Conservation (phyloP, 371 early-diverging fungal species). For the Globomyces sp. region DNA sequence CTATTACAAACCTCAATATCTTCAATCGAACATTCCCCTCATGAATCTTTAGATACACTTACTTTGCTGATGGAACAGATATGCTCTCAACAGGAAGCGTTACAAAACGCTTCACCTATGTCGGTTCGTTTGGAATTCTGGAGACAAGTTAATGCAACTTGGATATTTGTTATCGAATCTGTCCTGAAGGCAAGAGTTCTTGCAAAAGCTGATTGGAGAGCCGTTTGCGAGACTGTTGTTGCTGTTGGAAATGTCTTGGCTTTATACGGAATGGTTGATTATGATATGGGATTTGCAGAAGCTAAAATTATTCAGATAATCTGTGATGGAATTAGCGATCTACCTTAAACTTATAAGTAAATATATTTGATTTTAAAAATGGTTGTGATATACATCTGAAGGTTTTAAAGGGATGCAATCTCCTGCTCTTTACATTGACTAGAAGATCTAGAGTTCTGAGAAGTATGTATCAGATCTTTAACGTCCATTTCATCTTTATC, state of each 20-base stretch:
- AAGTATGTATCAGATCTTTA: too few relatives aligned
- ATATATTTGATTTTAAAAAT: too few relatives aligned
- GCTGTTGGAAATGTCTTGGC: slow-evolving; percentile 16
- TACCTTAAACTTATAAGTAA: background rate
- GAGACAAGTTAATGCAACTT: slow-evolving; percentile 16
- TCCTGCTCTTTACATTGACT: too few relatives aligned
- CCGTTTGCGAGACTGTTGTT: slow-evolving; percentile 14
- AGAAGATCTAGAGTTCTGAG: too few relatives aligned
- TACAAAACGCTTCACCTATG: slow-evolving; percentile 4
- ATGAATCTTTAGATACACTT: slow-evolving; percentile 11
- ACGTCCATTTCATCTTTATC: too few relatives aligned
- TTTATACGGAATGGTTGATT: slow-evolving; percentile 18
- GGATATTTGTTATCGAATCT: slow-evolving; percentile 13
- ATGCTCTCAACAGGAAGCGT: slow-evolving; percentile 13
- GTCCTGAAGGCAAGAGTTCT: slow-evolving; percentile 12
- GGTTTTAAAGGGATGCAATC: too few relatives aligned
- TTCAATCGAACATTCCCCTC: slow-evolving; percentile 12
- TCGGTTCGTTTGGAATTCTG: slow-evolving; percentile 12
- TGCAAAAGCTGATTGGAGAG: slow-evolving; percentile 10
- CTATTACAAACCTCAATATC: slow-evolving; percentile 16
- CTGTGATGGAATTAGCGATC: background rate
- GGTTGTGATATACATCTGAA: too few relatives aligned
- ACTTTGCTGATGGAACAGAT: slow-evolving; percentile 15
- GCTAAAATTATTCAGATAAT: slow-evolving; percentile 5
- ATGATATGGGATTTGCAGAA: slow-evolving; percentile 10